Evolutionary conservation across 2,329 filamentous ascomycete genomes (phyloP), one percentile per base, ranked within the genome.

Genomic region (Corniculantispora saksenae): DNA sequence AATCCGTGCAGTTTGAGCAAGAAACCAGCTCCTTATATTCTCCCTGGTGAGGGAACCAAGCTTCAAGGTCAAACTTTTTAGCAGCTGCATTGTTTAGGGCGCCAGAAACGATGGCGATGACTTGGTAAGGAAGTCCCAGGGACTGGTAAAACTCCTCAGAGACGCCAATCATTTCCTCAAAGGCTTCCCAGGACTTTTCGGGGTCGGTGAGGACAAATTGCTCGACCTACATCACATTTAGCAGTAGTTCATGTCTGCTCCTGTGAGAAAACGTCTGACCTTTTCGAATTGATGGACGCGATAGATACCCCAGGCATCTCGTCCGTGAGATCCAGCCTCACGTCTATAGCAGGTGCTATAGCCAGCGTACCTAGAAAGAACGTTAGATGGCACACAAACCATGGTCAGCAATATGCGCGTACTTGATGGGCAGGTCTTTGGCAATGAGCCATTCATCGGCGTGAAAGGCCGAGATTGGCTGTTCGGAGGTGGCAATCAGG

Each of bases 21-120:
- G 92, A 97, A 59, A 98, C 95, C 32, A 99, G 87, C 81, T 98
- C 95, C 82, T 98, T 98, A 86, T 98, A 99, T 80, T 98, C 95
- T 72, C 91, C 91, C 78, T 98, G 94, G 84, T 91, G 96, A 19
- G 93, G 93, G 78, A 97, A 97, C 92, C 93, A 97, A 3, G 95
- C 94, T 78, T 99, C 95, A 25, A 99, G 85, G 74, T 99, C 95
- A 76, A 90, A 94, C 81, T 99, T 99, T 85, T 97, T 97, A 32
- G 92, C 83, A 17, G 82, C 79, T 15, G 79, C 79, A 55, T 81
- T 96, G 81, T 97, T 97, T 73, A 99, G 81, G 0, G 95, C 95
- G 5, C 94, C 94, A n/a, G 93, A 97, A 65, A 98, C 95, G 69
- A 99, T 99, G 62, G 91, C 89, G 12, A 98, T 92, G 23, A 99